These are phyloP conservation scores for Pseudonitzschia pungens DNA, from an alignment of 108 stramenopile genomes.

Conservation along the genomic window DNA sequence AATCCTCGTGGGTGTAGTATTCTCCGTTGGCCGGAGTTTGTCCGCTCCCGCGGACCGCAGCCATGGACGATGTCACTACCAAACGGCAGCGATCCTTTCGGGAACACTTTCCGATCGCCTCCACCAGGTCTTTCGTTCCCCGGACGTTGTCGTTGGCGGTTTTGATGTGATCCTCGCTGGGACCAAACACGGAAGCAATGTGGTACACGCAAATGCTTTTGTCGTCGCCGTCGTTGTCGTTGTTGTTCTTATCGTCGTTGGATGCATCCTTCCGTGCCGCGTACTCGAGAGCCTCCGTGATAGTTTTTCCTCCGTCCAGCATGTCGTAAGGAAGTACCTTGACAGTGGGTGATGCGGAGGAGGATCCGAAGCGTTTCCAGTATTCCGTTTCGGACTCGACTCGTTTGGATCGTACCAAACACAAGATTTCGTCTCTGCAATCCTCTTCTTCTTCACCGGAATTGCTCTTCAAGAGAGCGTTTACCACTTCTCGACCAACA, in stretches of 20 bases:
- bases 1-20: constrained; percentile 76
- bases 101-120: constrained; percentile 29
- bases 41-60: constrained; percentile 77
- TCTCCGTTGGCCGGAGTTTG: constrained; percentile 67
- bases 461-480: constrained; percentile 38
- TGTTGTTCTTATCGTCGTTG: not conserved
- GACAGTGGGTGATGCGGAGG: constrained; percentile 8
- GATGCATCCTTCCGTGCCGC: not conserved
- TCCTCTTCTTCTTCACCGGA: not conserved
- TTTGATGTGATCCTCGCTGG: constrained; percentile 71
- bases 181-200: constrained; percentile 80
- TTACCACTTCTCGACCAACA: constrained; percentile 64
- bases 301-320: constrained; percentile 67
- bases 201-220: constrained; percentile 64
- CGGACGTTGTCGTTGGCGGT: constrained; percentile 77
- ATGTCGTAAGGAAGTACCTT: constrained; percentile 78
- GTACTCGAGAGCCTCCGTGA: constrained; percentile 45
- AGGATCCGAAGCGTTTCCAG: constrained; percentile 36
- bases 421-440: constrained; percentile 31
- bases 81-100: constrained; percentile 27
- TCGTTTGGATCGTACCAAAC: constrained; percentile 61
- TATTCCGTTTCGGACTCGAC: constrained; percentile 57
- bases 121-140: constrained; percentile 71
- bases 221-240: constrained; percentile 4
- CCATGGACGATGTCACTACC: constrained; percentile 83